Conservation (phyloP, 2,329 filamentous ascomycete species). For the Fusarium euwallaceae region DNA sequence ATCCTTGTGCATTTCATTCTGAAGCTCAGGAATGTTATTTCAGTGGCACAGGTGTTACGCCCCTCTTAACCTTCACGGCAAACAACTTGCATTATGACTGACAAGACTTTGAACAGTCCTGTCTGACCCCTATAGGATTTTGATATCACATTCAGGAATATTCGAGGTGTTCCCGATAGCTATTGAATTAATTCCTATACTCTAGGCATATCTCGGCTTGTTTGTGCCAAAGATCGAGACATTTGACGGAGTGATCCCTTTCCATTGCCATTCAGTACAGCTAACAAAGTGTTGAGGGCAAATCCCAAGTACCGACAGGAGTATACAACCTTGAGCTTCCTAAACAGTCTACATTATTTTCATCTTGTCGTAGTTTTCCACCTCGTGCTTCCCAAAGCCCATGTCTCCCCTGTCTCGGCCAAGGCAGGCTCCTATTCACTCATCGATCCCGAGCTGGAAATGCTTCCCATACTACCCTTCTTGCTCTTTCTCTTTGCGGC, state of each 20-base stretch:
- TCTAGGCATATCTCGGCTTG: background rate
- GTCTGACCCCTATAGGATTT: no score
- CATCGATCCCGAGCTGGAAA: background rate
- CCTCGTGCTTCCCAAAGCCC: background rate
- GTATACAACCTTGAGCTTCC: background rate
- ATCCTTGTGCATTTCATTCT: no score
- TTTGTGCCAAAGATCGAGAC: background rate
- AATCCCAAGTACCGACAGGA: background rate
- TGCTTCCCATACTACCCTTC: slow-evolving; percentile 20
- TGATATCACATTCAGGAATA: no score
- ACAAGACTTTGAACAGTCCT: no score
- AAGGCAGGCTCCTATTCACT: slow-evolving; percentile 9
- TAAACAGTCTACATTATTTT: background rate
- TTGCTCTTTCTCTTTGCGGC: slow-evolving; percentile 16
- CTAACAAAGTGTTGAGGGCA: background rate
- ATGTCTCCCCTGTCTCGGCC: background rate
- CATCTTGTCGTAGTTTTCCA: background rate
- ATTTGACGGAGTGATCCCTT: background rate
- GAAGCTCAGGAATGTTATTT: no score
- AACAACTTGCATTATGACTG: no score
- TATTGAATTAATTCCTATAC: background rate
- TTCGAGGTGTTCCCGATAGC: background rate
- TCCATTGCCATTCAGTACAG: background rate
- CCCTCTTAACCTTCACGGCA: no score
- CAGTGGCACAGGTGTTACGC: no score